Conservation (phyloP, 2,329 filamentous ascomycete genomes). For the Mycogone perniciosa region DNA sequence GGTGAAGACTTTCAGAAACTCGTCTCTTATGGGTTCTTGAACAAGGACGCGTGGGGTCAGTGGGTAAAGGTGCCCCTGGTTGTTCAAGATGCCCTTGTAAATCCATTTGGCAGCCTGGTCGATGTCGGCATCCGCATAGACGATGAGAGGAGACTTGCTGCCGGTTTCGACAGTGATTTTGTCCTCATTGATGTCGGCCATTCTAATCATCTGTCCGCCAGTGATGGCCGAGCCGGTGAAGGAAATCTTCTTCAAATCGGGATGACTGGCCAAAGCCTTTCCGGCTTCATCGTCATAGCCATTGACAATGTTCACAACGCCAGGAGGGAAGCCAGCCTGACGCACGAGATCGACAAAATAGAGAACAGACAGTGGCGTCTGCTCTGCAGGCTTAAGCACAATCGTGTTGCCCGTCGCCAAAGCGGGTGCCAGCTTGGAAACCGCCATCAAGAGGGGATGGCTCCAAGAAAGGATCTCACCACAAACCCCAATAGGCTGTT, state of each 20-base stretch:
- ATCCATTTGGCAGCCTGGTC: slow-evolving; percentile 60
- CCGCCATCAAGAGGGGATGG: slow-evolving; percentile 32
- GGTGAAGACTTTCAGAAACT: slow-evolving; percentile 58
- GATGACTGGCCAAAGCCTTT: slow-evolving; percentile 55
- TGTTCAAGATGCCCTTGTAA: slow-evolving; percentile 47
- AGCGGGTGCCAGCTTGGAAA: slow-evolving; percentile 63
- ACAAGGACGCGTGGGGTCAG: slow-evolving; percentile 60
- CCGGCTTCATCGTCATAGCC: slow-evolving; percentile 59
- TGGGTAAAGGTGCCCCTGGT: slow-evolving; percentile 60
- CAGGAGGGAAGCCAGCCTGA: slow-evolving; percentile 63
- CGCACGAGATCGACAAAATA: slow-evolving; percentile 58
- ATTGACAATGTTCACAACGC: slow-evolving; percentile 65
- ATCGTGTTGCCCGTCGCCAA: slow-evolving; percentile 54
- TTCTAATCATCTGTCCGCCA: slow-evolving; percentile 62
- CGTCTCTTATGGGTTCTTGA: slow-evolving; percentile 53
- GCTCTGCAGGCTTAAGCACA: slow-evolving; percentile 53
- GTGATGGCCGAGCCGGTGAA: slow-evolving; percentile 65
- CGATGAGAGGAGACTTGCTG: slow-evolving; percentile 50
- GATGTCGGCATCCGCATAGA: slow-evolving; percentile 54
- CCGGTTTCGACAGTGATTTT: slow-evolving; percentile 54
- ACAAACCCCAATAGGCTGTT: slow-evolving; percentile 63
- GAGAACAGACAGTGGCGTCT: slow-evolving; percentile 52
- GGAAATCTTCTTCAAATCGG: slow-evolving; percentile 60
- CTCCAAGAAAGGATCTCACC: slow-evolving; percentile 65
- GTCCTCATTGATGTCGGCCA: slow-evolving; percentile 49